phyloP scores from a whole-genome alignment of 2,329 filamentous ascomycete genomes.

The Elsinoe fawcettii region DNA sequence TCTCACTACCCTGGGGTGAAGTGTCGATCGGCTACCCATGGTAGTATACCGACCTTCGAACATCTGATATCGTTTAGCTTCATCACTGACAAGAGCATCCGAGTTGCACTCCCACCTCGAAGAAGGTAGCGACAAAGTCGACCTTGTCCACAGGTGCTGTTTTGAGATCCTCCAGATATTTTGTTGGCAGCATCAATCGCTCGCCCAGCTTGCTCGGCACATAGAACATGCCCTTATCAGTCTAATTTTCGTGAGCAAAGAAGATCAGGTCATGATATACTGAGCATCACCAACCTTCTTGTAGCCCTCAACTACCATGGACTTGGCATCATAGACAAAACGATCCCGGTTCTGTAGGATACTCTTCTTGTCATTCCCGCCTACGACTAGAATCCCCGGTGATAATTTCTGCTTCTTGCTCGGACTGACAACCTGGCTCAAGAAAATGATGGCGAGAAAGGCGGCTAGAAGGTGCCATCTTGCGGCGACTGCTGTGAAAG shows the following conservation, averaged over 20 bases:
- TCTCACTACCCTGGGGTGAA: constrained; percentile 26
- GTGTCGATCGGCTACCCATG: constrained; percentile 25
- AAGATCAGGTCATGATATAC: too few species aligned
- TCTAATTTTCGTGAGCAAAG: neutral
- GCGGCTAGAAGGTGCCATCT: neutral
- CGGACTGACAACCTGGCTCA: neutral
- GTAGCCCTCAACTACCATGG: constrained; percentile 11
- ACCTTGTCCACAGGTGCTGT: constrained; percentile 23
- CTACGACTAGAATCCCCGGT: neutral
- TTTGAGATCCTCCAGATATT: constrained; percentile 27
- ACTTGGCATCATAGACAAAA: constrained; percentile 5
- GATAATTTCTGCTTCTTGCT: neutral
- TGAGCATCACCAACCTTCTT: neutral
- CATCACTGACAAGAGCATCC: neutral
- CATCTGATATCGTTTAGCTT: constrained; percentile 18
- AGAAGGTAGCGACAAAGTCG: constrained; percentile 25
- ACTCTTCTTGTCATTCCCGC: neutral
- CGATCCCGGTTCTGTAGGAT: neutral
- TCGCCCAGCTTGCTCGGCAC: constrained; percentile 26
- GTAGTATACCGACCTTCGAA: constrained; percentile 31
- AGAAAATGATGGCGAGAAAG: neutral
- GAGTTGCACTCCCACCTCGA: neutral
- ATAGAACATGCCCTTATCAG: constrained; percentile 19
- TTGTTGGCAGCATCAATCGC: constrained; percentile 25
- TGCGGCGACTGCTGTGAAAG: neutral